These are phyloP conservation scores for Zygosaccharomyces kombuchaensis DNA, from an alignment of 805 yeast genomes.

Conservation along the genomic window DNA sequence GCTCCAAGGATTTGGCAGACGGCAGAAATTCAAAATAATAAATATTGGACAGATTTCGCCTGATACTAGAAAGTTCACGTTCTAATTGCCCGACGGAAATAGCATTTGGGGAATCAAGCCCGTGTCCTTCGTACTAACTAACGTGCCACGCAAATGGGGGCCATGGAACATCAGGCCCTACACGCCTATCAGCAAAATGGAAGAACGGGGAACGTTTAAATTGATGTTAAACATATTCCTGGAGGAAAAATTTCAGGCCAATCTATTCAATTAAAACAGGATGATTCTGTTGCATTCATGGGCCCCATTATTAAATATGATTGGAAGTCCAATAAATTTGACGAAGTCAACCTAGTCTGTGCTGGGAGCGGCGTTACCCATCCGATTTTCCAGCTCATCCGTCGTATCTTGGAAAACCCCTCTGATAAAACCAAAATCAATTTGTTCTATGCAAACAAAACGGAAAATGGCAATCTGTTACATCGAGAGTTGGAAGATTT, in stretches of 20 bases:
- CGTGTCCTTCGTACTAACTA: conserved; percentile 2
- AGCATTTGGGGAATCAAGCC: neutral
- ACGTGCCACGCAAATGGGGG: neutral
- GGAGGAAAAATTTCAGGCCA: conserved; percentile 73
- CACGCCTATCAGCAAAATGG: conserved; percentile 61
- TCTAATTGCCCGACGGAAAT: neutral
- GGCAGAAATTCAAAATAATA: conserved; percentile 1
- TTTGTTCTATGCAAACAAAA: conserved; percentile 60
- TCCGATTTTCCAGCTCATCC: conserved; percentile 72
- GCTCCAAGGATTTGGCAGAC: conserved; percentile 3
- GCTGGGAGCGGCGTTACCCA: conserved; percentile 83
- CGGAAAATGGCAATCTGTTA: conserved; percentile 61
- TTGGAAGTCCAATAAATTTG: conserved; percentile 74
- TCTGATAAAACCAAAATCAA: conserved; percentile 51
- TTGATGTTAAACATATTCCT: conserved; percentile 73
- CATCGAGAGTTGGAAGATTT: conserved; percentile 59
- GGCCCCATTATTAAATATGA: conserved; percentile 86
- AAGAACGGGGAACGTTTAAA: conserved; percentile 59
- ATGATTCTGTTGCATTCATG: conserved; percentile 79
- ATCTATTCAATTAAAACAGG: conserved; percentile 55
- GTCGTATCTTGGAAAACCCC: conserved; percentile 57
- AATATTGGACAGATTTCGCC: conserved; percentile 1
- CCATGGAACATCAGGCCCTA: conserved; percentile 37
- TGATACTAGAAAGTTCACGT: conserved; percentile 4
- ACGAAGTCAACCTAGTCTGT: conserved; percentile 69